Evolutionary conservation across 1,284 basidiomycete species (phyloP), one percentile per base, ranked within the genome.

Genomic region (Cerioporus squamosus): DNA sequence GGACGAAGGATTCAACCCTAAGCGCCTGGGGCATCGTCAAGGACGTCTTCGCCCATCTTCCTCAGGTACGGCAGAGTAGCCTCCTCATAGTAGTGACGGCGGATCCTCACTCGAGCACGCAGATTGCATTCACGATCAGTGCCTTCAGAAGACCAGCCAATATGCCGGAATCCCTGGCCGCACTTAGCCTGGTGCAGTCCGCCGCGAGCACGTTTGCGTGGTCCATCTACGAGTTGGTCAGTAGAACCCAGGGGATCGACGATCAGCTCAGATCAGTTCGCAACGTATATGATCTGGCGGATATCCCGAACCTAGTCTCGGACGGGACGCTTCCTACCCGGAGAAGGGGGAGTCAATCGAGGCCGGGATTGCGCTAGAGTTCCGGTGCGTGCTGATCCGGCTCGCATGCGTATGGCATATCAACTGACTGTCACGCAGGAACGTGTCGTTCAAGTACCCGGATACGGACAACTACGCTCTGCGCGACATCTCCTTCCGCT

Each of bases 61-160:
- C 89, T 23, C 85, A 89, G 72, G 88, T 85, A 44, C 18, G 55
- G n/a, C n/a, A n/a, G n/a, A n/a, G n/a, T n/a, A n/a, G n/a, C n/a
- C n/a, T n/a, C n/a, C n/a, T n/a, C n/a, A n/a, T n/a, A n/a, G n/a
- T n/a, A n/a, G n/a, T n/a, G n/a, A n/a, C n/a, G n/a, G n/a, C n/a
- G n/a, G n/a, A n/a, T n/a, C n/a, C n/a, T 9, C 49, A 29, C 26
- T 29, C 9, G n/a, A n/a, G n/a, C n/a, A n/a, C n/a, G 6, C 26
- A 91, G 88, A 82, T 91, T 46, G 81, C 86, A 1, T 92, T 91
- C 68, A 84, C 86, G 4, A 73, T 92, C 3, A 83, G 88, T 49
- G 89, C 89, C 6, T 81, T 88, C 12, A 84, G 86, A 70, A 81
- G 87, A 58, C 90, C 90, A 2, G 71, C 81, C 2, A 82, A 85